These are phyloP conservation scores for Aspergillus sclerotiicarbonarius DNA, from an alignment of 495 filamentous ascomycete species.

Conservation along the genomic window DNA sequence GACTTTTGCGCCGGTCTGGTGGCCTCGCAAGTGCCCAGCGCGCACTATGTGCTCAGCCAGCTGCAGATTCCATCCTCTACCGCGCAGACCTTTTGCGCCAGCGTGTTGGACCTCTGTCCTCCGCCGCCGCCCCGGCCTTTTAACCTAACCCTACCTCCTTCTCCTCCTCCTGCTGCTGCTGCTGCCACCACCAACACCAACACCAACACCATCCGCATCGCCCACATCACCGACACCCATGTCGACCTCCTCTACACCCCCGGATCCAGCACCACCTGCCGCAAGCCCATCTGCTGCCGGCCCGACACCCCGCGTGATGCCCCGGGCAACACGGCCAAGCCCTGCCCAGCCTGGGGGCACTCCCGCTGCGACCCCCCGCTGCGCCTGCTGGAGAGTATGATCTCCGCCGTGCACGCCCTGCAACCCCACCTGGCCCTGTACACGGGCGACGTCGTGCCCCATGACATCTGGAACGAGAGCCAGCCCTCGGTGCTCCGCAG, in stretches of 20 bases:
- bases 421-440: slow-evolving; percentile 30
- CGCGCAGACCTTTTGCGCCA: slow-evolving; percentile 47
- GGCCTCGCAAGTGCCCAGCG: slow-evolving; percentile 46
- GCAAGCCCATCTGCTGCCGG: slow-evolving; percentile 57
- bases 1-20: slow-evolving; percentile 52
- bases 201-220: slow-evolving; percentile 40
- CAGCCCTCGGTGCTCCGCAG: slow-evolving; percentile 39
- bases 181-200: slow-evolving; percentile 3
- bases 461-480: slow-evolving; percentile 30
- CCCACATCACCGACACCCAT: slow-evolving; percentile 58
- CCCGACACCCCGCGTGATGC: slow-evolving; percentile 41
- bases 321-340: slow-evolving; percentile 40
- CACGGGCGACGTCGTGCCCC: slow-evolving; percentile 31
- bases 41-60: slow-evolving; percentile 44
- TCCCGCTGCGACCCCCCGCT: slow-evolving; percentile 50
- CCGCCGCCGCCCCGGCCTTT: slow-evolving; percentile 43
- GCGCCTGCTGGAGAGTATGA: slow-evolving; percentile 52
- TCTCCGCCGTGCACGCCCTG: slow-evolving; percentile 40
- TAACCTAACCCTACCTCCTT: slow-evolving; percentile 43
- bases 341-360: slow-evolving; percentile 49
- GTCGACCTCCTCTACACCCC: slow-evolving; percentile 50
- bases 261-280: slow-evolving; percentile 50
- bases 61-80: slow-evolving; percentile 47
- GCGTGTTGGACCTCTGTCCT: slow-evolving; percentile 48
- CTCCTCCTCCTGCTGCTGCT: slow-evolving; percentile 46